Evolutionary conservation across 306 rosid genomes (phyloP).

Genomic region (Pterocarpus santalinus): DNA sequence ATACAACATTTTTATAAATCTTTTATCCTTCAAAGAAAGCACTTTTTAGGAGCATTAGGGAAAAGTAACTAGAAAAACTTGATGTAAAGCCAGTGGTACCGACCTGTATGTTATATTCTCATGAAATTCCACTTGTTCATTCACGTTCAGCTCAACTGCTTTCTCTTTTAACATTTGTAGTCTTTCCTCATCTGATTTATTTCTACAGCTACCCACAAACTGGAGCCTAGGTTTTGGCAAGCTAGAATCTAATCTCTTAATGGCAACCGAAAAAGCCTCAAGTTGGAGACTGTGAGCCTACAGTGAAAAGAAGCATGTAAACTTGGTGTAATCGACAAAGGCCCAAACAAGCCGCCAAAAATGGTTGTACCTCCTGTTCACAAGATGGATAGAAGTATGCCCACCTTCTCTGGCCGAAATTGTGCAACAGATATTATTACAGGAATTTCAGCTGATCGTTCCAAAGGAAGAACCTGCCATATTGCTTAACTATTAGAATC

Average conservation of each 20-base stretch:
- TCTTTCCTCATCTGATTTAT: constrained; percentile 84
- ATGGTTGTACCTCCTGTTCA: constrained; percentile 56
- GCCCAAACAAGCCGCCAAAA: constrained; percentile 56
- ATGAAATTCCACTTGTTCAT: constrained; percentile 77
- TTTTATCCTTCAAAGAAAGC: constrained; percentile 2
- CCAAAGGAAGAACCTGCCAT: constrained; percentile 88
- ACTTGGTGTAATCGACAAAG: constrained; percentile 46
- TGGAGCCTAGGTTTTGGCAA: constrained; percentile 80
- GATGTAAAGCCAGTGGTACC: constrained; percentile 42
- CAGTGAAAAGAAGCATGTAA: constrained; percentile 47
- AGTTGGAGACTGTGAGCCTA: constrained; percentile 96
- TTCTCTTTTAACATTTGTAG: constrained; percentile 69
- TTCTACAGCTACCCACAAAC: constrained; percentile 96
- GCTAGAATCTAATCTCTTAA: constrained; percentile 65
- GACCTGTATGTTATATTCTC: constrained; percentile 85
- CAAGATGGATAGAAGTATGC: constrained; percentile 62
- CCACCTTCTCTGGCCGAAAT: constrained; percentile 98
- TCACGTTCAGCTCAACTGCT: constrained; percentile 78
- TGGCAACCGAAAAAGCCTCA: constrained; percentile 86
- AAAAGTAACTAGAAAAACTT: background rate
- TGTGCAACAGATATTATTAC: constrained; percentile 90
- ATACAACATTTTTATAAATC: background rate
- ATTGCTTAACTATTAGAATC: constrained; percentile 48
- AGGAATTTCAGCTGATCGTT: constrained; percentile 64
- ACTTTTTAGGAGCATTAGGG: background rate